Evolutionary conservation across 768 basidiomycete genomes (phyloP).

Genomic region (Lyophyllum atratum): DNA sequence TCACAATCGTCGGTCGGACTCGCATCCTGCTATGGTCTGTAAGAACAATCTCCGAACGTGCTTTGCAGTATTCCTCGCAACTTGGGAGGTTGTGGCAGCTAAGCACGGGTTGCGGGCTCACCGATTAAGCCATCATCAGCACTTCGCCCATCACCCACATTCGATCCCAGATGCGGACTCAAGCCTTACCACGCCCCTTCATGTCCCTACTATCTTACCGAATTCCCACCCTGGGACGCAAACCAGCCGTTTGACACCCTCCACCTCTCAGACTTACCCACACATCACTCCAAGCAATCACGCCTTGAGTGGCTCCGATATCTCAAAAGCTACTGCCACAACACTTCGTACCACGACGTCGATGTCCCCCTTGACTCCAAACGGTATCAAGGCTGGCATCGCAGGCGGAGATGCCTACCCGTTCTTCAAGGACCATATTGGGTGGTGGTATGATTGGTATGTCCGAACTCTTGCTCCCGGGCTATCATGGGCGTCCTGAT

Average conservation of each 20-base stretch:
- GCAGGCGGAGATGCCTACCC: constrained; percentile 45
- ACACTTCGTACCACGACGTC: constrained; percentile 9
- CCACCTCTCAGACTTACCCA: neutral
- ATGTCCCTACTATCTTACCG: neutral
- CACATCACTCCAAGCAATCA: neutral
- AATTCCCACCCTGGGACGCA: neutral
- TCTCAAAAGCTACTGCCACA: constrained; percentile 6
- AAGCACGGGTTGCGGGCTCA: constrained; percentile 8
- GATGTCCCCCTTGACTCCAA: constrained; percentile 34
- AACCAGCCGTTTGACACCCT: constrained; percentile 6
- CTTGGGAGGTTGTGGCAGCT: constrained; percentile 18
- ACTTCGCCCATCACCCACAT: constrained; percentile 7
- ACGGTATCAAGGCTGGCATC: constrained; percentile 47
- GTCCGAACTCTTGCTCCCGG: neutral
- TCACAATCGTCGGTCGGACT: neutral
- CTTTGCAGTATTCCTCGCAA: constrained; percentile 11
- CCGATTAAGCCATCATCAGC: constrained; percentile 14
- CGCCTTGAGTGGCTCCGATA: neutral
- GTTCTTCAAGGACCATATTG: constrained; percentile 41
- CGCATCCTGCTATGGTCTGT: neutral
- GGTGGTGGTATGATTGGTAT: constrained; percentile 54
- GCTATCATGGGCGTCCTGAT: neutral
- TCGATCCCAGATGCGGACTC: neutral
- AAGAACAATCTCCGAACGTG: constrained; percentile 1
- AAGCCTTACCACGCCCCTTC: neutral